These are phyloP conservation scores for Byssothecium circinans DNA, from an alignment of 2,329 filamentous ascomycete genomes.

Conservation along the genomic window DNA sequence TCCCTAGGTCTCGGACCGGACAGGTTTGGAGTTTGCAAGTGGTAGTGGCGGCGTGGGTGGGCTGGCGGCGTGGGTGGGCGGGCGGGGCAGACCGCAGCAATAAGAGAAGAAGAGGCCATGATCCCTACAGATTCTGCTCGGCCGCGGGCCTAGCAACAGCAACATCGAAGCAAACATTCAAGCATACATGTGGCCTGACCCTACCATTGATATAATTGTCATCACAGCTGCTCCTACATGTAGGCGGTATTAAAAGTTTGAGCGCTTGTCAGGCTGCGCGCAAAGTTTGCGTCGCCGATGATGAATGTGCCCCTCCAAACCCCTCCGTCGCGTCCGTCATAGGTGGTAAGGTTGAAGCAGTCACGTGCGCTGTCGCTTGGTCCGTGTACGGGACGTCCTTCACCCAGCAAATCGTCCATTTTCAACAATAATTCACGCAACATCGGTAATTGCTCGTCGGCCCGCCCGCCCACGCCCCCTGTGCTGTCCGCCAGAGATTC, in stretches of 20 bases:
- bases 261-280: background rate
- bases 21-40: slow-evolving; percentile 34
- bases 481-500: slow-evolving; percentile 18
- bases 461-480: slow-evolving; percentile 25
- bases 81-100: slow-evolving; percentile 19
- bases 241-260: too few species aligned
- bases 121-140: slow-evolving; percentile 30
- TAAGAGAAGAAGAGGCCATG: too few species aligned
- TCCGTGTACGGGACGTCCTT: too few species aligned
- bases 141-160: slow-evolving; percentile 37
- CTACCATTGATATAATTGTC: background rate
- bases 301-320: slow-evolving; percentile 13
- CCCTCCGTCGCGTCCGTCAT: slow-evolving; percentile 5
- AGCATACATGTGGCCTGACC: too few species aligned
- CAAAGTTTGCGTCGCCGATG: background rate
- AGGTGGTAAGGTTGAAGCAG: slow-evolving; percentile 3
- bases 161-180: too few species aligned
- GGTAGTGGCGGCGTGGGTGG: slow-evolving; percentile 26
- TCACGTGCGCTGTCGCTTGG: slow-evolving; percentile 14
- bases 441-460: slow-evolving; percentile 23
- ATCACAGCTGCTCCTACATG: background rate
- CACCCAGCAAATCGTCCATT: too few species aligned
- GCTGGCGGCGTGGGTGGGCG: slow-evolving; percentile 31
- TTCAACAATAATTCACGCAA: slow-evolving; percentile 15
- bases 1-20: slow-evolving; percentile 33